Base-by-base conservation (phyloP, 306 rosid genomes). In the Hippophae rhamnoides region DNA sequence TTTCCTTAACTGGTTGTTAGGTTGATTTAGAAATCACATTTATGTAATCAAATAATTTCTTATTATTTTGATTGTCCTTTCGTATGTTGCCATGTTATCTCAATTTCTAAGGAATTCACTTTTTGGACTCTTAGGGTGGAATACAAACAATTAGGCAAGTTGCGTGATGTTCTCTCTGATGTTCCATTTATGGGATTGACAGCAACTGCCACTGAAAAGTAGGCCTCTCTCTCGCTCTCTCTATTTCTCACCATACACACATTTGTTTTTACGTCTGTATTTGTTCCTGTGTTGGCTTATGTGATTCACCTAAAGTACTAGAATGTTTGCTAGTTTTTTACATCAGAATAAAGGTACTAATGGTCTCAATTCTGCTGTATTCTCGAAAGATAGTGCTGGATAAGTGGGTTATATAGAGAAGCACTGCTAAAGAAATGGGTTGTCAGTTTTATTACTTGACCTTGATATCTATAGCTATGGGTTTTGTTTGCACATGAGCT, bases 191-290 rank as follows among this genome's bases (percentile, higher is more conserved):
- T 89, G 72, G 97, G 81, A 70, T 72, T 89, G 57, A 89, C 97
- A 52, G 97, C 97, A 13, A 89, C 97, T 69, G 97, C 97, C 64
- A 84, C 95, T 38, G 83, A 84, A 73, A 89, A 76, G 97, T 89
- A 76, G 66, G 76, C 68, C 65, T 68, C 70, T 56, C 62, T 47
- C 59, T 70, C 68, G 53, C 63, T 50, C 56, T 65, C 41, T 60
- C 63, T 65, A 47, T 52, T 3, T n/a, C 12, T 40, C 18, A 5
- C 5, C 13, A 11, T 5, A 38, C n/a, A 7, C 13, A 0, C 13
- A 56, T 56, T n/a, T 41, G 38, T 27, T 27, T 2, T 27, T 27
- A 27, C 38, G 4, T 27, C 38, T 27, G 38, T 27, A 27, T 27
- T 27, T 27, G 38, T 27, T 27, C 3, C 1, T 27, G 2, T 27